Evolutionary conservation across 164 flowering plant genomes (phyloP).

Genomic region (Annona cherimola): DNA sequence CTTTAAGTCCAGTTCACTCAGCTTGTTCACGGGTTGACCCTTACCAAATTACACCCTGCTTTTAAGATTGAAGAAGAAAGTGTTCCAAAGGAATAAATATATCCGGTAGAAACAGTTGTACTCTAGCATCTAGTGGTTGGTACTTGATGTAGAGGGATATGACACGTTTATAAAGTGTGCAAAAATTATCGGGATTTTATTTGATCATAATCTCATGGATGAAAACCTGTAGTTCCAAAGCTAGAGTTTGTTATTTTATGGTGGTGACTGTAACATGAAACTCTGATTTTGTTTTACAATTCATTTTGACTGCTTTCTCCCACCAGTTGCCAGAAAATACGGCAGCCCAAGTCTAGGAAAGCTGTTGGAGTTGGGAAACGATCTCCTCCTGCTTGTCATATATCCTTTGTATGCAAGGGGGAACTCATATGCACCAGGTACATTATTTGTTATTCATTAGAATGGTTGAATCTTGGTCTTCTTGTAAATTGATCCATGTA

Average conservation of each 20-base stretch:
- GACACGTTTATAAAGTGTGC: background rate
- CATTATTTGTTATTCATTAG: background rate
- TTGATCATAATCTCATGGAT: background rate
- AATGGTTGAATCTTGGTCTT: background rate
- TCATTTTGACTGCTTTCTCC: background rate
- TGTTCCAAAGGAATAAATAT: no score
- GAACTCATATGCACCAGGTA: conserved; percentile 61
- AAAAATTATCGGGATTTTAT: no score
- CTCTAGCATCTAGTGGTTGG: background rate
- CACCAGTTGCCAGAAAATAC: conserved; percentile 48
- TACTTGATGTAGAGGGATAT: no score
- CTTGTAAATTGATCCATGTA: background rate
- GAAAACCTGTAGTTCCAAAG: background rate
- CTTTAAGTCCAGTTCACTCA: no score
- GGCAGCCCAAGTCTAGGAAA: conserved; percentile 62
- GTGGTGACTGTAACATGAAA: background rate
- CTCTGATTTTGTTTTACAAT: background rate
- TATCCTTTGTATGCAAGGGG: conserved; percentile 76
- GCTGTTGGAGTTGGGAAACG: conserved; percentile 49
- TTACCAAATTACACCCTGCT: no score
- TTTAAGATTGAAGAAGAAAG: no score
- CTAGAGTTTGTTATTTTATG: background rate
- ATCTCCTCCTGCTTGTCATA: conserved; percentile 56
- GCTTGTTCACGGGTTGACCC: no score
- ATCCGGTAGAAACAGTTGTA: no score